Percentiles rank a stretch among this genome's conserved stretches.
Evolutionary conservation across 2,329 filamentous ascomycete genomes (phyloP).

Genomic region (Xylariaceae sp.): DNA sequence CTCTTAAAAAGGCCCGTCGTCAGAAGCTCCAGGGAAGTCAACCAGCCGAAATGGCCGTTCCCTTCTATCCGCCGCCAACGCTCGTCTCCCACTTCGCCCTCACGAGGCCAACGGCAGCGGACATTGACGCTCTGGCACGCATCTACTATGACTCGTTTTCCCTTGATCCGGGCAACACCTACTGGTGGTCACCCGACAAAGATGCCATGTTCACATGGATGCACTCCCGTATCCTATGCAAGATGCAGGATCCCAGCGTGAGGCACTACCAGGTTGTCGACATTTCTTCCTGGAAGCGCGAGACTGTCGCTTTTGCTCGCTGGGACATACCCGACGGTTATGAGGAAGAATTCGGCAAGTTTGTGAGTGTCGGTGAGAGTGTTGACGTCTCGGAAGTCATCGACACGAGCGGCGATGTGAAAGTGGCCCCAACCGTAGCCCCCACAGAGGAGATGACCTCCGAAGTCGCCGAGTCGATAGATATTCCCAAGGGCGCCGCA

Average conservation of each 20-base stretch:
- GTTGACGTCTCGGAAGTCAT: slow-evolving; percentile 14
- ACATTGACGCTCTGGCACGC: slow-evolving; percentile 27
- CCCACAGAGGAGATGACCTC: slow-evolving; percentile 12
- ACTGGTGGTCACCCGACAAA: slow-evolving; percentile 28
- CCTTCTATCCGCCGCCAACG: slow-evolving; percentile 22
- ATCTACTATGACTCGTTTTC: slow-evolving; percentile 28
- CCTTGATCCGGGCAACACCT: slow-evolving; percentile 22
- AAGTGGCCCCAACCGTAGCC: neutral
- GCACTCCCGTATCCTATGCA: slow-evolving; percentile 21
- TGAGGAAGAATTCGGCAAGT: slow-evolving; percentile 22
- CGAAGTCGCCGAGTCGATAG: neutral
- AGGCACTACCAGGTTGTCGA: slow-evolving; percentile 34
- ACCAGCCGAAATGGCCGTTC: slow-evolving; percentile 21
- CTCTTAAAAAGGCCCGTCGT: no score
- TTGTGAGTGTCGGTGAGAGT: slow-evolving; percentile 7
- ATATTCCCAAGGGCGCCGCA: slow-evolving; percentile 30
- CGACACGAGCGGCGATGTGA: slow-evolving; percentile 5
- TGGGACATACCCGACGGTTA: slow-evolving; percentile 32
- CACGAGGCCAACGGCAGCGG: slow-evolving; percentile 23
- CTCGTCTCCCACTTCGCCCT: slow-evolving; percentile 24
- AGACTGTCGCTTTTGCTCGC: slow-evolving; percentile 30
- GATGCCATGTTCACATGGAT: slow-evolving; percentile 29
- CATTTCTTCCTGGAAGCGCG: neutral
- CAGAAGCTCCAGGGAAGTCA: no score
- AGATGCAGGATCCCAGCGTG: slow-evolving; percentile 26